Evolutionary conservation across 805 yeast genomes (phyloP).

Genomic region (Kluyveromyces aestuarii): DNA sequence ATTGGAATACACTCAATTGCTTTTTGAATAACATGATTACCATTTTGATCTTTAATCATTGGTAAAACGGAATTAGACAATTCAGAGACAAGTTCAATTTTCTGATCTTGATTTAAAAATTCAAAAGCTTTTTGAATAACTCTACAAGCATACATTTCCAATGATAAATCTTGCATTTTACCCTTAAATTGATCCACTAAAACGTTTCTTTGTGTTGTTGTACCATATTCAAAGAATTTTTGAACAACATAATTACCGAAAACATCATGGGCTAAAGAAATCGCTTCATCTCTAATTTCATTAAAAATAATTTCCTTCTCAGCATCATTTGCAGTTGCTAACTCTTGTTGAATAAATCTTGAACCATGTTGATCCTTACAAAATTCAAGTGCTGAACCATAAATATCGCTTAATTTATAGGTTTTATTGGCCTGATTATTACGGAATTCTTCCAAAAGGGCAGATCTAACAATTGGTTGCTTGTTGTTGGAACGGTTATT

Average conservation of each 20-base stretch:
- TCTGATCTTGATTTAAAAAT: conserved; percentile 53
- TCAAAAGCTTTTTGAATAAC: conserved; percentile 93
- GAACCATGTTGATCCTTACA: conserved; percentile 97
- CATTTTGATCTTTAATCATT: conserved; percentile 91
- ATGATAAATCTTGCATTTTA: conserved; percentile 61
- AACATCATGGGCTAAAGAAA: conserved; percentile 87
- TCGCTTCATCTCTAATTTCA: conserved; percentile 66
- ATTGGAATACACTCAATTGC: conserved; percentile 82
- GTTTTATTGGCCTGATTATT: conserved; percentile 44
- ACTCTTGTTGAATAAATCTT: conserved; percentile 85
- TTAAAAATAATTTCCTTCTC: conserved; percentile 77
- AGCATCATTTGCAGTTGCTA: conserved; percentile 51
- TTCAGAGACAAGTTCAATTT: conserved; percentile 61
- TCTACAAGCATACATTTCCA: conserved; percentile 97
- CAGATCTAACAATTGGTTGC: conserved; percentile 58
- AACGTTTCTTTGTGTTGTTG: conserved; percentile 55
- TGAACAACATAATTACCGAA: conserved; percentile 97
- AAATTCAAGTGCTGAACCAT: conserved; percentile 84
- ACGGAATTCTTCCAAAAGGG: conserved; percentile 78
- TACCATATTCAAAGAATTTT: conserved; percentile 81
- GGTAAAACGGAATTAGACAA: conserved; percentile 50
- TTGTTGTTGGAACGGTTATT: conserved; percentile 11
- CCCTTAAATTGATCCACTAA: conserved; percentile 51
- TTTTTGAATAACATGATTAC: conserved; percentile 95
- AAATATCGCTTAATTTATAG: conserved; percentile 60